Conservation (phyloP, 768 basidiomycete genomes). For the Hypholoma sublateritium region DNA sequence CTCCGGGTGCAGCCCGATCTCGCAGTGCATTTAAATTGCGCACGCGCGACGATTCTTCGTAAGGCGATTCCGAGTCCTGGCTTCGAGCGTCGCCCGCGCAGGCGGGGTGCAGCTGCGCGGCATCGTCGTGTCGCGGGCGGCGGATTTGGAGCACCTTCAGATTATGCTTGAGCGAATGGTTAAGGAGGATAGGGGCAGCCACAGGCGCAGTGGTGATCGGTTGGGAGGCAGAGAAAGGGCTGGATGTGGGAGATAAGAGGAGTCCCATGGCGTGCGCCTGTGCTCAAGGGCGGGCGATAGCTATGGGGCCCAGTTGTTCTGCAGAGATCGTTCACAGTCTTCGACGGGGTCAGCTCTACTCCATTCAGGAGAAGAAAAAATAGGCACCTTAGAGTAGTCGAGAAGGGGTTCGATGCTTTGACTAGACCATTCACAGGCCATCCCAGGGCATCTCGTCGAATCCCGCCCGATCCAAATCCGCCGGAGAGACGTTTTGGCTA, state of each 20-base stretch:
- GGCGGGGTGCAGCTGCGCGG: conserved; percentile 86
- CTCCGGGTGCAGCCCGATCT: conserved; percentile 90
- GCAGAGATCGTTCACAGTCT: conserved; percentile 96
- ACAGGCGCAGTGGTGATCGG: conserved; percentile 29
- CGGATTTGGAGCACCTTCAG: conserved; percentile 83
- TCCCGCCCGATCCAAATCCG: neutral
- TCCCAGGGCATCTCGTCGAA: neutral
- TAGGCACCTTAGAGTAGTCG: conserved; percentile 93
- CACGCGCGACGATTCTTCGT: conserved; percentile 90
- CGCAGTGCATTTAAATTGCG: conserved; percentile 84
- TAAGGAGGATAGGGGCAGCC: conserved; percentile 79
- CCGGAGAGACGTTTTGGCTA: neutral
- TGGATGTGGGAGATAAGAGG: conserved; percentile 48
- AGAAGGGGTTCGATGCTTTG: conserved; percentile 78
- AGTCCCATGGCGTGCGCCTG: conserved; percentile 68
- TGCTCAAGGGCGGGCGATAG: conserved; percentile 76
- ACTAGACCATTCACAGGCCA: conserved; percentile 58
- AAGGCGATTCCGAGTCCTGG: conserved; percentile 94
- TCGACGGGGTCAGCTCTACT: too few species aligned
- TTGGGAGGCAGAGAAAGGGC: conserved; percentile 41
- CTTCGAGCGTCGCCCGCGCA: conserved; percentile 90
- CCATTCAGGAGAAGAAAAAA: too few species aligned
- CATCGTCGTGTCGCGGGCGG: conserved; percentile 89
- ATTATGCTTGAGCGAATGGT: conserved; percentile 96
- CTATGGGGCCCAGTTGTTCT: conserved; percentile 63